A percentile compares a stretch with the other conserved stretches of the same genome.
phyloP scores from a whole-genome alignment of 257 asterid genomes.

The Nicotiana tabacum region DNA sequence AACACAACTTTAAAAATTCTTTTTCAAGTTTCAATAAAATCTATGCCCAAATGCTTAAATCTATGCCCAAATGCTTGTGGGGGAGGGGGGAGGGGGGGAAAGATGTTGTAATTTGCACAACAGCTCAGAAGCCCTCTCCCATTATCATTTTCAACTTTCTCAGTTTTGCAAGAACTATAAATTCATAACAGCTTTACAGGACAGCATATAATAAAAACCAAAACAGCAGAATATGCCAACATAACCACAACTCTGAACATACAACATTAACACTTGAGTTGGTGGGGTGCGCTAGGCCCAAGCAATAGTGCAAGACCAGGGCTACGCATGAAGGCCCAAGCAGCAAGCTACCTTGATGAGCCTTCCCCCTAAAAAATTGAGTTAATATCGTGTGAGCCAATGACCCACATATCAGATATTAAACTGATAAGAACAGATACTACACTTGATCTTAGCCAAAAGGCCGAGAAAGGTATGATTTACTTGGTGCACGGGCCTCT shows the following conservation, averaged over 20 bases:
- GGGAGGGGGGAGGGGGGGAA: no score
- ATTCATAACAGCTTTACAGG: no score
- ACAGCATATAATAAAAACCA: no score
- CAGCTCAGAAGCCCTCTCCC: no score
- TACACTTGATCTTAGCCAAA: constrained; percentile 47
- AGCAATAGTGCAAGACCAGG: neutral
- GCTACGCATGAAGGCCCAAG: neutral
- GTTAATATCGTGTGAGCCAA: constrained; percentile 22
- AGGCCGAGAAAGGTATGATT: constrained; percentile 39
- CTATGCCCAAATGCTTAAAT: no score
- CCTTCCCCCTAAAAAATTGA: constrained; percentile 17
- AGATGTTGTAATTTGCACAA: no score
- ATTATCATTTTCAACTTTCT: no score
- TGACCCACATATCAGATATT: neutral
- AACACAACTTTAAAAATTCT: no score
- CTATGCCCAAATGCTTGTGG: no score
- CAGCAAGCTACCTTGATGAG: constrained; percentile 4
- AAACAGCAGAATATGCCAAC: no score
- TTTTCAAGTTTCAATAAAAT: no score
- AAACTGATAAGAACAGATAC: constrained; percentile 38
- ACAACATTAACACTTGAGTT: neutral
- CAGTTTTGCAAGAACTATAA: no score
- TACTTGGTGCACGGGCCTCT: rapidly evolving
- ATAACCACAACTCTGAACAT: neutral
- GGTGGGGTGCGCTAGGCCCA: constrained; percentile 11